Evolutionary conservation across 441 rosid genomes (phyloP).

Genomic region (Arabidopsis lyrata): DNA sequence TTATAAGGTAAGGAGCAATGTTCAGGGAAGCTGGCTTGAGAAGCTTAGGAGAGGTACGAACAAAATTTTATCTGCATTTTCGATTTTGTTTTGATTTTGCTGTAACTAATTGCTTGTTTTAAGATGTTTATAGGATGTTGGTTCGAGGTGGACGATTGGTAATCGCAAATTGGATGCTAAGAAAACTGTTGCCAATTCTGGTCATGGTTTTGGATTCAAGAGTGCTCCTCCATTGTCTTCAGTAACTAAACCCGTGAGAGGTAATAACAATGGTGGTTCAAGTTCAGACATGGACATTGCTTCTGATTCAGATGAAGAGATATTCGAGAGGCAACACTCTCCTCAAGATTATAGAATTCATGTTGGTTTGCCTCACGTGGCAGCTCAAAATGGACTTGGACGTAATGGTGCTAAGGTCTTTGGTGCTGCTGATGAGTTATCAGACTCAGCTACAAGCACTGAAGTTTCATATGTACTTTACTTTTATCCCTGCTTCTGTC

Average conservation of each 20-base stretch:
- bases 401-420: constrained; percentile 44
- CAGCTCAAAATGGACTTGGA: constrained; percentile 41
- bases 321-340: constrained; percentile 52
- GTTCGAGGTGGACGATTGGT: constrained; percentile 45
- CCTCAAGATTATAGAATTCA: constrained; percentile 49
- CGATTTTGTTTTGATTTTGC: constrained; percentile 14
- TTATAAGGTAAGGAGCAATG: constrained; percentile 50
- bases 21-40: constrained; percentile 57
- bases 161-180: constrained; percentile 47
- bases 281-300: constrained; percentile 77
- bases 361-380: constrained; percentile 39
- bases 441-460: constrained; percentile 60
- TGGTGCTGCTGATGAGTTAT: constrained; percentile 50
- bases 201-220: constrained; percentile 48
- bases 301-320: constrained; percentile 71
- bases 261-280: constrained; percentile 48
- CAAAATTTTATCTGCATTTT: not conserved
- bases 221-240: constrained; percentile 51
- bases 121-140: constrained; percentile 48
- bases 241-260: constrained; percentile 45
- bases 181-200: constrained; percentile 47
- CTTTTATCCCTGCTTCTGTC: not conserved
- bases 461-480: constrained; percentile 30
- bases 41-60: constrained; percentile 66
- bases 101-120: constrained; percentile 25